phyloP scores from a whole-genome alignment of 768 basidiomycete species.

The Termitomyces sp. region DNA sequence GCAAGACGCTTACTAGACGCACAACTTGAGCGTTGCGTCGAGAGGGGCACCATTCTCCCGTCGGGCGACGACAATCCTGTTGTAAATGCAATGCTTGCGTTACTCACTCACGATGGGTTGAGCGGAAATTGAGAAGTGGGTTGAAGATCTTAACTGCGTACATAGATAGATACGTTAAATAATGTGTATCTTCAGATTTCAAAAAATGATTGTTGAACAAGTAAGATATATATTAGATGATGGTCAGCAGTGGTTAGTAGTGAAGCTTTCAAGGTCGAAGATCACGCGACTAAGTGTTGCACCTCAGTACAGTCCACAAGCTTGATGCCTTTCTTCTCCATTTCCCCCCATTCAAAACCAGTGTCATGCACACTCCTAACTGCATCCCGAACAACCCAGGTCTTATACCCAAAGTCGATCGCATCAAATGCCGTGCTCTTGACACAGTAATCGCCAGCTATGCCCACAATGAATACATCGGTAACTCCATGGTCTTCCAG shows the following conservation, averaged over 20 bases:
- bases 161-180: neutral
- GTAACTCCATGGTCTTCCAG: constrained; percentile 43
- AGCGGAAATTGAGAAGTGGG: constrained; percentile 7
- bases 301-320: constrained; percentile 29
- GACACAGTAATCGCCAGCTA: constrained; percentile 83
- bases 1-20: constrained; percentile 65
- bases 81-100: constrained; percentile 34
- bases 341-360: constrained; percentile 33
- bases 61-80: constrained; percentile 53
- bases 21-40: constrained; percentile 62
- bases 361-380: constrained; percentile 39
- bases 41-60: constrained; percentile 50
- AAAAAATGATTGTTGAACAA: neutral
- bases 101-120: constrained; percentile 21
- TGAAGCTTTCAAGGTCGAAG: no score
- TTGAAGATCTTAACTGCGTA: neutral
- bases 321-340: constrained; percentile 32
- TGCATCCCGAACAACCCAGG: constrained; percentile 48
- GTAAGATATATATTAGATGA: no score
- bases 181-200: neutral
- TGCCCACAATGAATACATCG: constrained; percentile 59
- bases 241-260: no score
- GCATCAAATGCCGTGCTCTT: constrained; percentile 55
- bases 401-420: constrained; percentile 43
- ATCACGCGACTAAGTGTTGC: constrained; percentile 17